Conservation (phyloP, 1,139 yeast species). For the Candida sanyaensis region DNA sequence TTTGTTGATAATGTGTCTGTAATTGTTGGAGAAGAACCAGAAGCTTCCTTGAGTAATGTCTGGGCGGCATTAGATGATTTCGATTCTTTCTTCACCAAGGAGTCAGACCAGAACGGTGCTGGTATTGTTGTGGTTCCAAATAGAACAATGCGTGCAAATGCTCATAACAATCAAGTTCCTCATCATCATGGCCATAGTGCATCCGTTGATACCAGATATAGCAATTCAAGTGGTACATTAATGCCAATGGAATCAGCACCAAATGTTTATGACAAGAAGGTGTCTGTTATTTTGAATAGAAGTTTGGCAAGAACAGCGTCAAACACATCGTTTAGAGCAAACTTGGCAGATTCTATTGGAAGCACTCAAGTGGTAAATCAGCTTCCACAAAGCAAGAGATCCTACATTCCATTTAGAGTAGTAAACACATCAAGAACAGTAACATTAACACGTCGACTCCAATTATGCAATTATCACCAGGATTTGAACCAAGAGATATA, state of each 20-base stretch:
- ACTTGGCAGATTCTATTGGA: conserved; percentile 64
- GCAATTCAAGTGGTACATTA: conserved; percentile 36
- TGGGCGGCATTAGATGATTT: conserved; percentile 96
- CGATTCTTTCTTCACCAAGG: conserved; percentile 89
- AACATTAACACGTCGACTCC: conserved; percentile 15
- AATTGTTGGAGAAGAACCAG: conserved; percentile 59
- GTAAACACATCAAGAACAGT: conserved; percentile 13
- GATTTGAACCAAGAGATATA: conserved; percentile 17
- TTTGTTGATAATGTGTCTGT: conserved; percentile 38
- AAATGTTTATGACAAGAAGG: conserved; percentile 77
- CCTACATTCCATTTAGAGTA: conserved; percentile 49
- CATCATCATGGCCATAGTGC: conserved; percentile 45
- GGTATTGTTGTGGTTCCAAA: conserved; percentile 11
- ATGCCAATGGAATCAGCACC: conserved; percentile 72
- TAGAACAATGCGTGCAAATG: conserved; percentile 5
- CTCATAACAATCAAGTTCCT: conserved; percentile 11
- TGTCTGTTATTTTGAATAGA: conserved; percentile 69
- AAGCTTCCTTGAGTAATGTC: conserved; percentile 85
- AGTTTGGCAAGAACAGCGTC: conserved; percentile 78
- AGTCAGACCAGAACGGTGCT: conserved; percentile 32
- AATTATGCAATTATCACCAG: conserved; percentile 23
- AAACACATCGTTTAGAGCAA: conserved; percentile 72
- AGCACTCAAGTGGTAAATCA: conserved; percentile 14
- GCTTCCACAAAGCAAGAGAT: conserved; percentile 27
- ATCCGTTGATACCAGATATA: conserved; percentile 50